Percentiles rank a stretch among this genome's conserved stretches.
These are phyloP conservation scores for Sclerotinia sclerotiorum DNA, from an alignment of 2,329 filamentous ascomycete species.

Conservation along the genomic window DNA sequence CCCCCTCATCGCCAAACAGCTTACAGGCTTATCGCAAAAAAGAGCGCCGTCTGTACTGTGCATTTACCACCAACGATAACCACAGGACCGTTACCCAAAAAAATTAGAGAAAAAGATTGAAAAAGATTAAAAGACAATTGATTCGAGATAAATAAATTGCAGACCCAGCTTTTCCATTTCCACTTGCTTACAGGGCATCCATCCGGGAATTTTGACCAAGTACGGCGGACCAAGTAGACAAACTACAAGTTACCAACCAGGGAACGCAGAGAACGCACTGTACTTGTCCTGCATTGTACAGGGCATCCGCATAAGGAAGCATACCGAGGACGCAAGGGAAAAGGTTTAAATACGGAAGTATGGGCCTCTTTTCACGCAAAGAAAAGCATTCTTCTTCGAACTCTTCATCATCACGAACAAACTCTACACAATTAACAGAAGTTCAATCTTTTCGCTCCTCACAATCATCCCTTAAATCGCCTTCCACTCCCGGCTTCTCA, in stretches of 20 bases:
- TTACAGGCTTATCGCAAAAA: slow-evolving; percentile 18
- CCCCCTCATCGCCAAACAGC: not conserved
- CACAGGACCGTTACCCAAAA: not conserved
- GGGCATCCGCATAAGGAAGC: slow-evolving; percentile 18
- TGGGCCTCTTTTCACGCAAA: slow-evolving; percentile 40
- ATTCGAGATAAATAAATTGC: not conserved
- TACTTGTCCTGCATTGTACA: slow-evolving; percentile 9
- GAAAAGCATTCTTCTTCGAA: slow-evolving; percentile 35
- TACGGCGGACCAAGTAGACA: slow-evolving; percentile 1
- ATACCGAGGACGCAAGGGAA: slow-evolving; percentile 15
- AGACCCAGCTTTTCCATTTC: slow-evolving; percentile 1
- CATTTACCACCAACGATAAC: slow-evolving; percentile 20
- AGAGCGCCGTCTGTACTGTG: slow-evolving; percentile 9
- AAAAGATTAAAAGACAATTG: too few relatives aligned
- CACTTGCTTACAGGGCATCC: slow-evolving; percentile 11
- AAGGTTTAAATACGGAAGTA: slow-evolving; percentile 22
- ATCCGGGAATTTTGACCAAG: slow-evolving; percentile 11
- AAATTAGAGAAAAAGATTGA: not conserved
- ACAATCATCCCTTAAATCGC: slow-evolving; percentile 37
- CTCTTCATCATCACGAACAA: slow-evolving; percentile 31
- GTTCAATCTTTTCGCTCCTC: slow-evolving; percentile 28
- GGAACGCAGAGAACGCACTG: slow-evolving; percentile 15
- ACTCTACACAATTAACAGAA: slow-evolving; percentile 33
- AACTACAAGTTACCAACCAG: slow-evolving; percentile 1
- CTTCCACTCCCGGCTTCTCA: slow-evolving; percentile 34